Conservation (phyloP, 2,329 filamentous ascomycete genomes). For the Diaporthe nobilis region DNA sequence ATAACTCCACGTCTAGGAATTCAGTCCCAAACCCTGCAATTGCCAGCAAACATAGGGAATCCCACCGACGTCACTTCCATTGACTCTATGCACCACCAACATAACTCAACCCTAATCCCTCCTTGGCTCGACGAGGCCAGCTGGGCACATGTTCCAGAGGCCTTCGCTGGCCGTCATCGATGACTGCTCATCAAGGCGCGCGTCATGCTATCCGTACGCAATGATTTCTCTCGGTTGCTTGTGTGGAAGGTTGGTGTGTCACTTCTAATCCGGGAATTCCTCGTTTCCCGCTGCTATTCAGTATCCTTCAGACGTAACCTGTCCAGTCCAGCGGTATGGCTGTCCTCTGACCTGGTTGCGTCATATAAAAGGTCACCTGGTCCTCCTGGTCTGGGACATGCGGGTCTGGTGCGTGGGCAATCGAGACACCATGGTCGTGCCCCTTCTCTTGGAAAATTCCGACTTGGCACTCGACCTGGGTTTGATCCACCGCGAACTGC, state of each 20-base stretch:
- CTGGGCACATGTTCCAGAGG: background rate
- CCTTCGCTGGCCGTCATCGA: background rate
- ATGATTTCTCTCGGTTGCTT: background rate
- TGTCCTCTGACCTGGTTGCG: background rate
- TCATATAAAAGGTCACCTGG: background rate
- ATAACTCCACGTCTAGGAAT: background rate
- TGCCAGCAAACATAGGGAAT: background rate
- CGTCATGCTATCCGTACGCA: background rate
- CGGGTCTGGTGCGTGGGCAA: constrained; percentile 3
- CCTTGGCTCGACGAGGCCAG: background rate
- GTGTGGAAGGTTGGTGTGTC: no score
- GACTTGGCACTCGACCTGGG: constrained; percentile 32
- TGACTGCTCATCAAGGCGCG: background rate
- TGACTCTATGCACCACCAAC: background rate
- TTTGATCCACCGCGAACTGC: constrained; percentile 47
- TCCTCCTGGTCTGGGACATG: constrained; percentile 9
- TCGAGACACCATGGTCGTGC: constrained; percentile 30
- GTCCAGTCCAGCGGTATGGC: background rate
- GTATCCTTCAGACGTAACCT: background rate
- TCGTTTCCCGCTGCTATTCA: background rate
- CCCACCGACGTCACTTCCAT: background rate
- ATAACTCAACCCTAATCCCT: background rate
- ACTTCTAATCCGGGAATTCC: background rate
- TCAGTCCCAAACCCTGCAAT: background rate
- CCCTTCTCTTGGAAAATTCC: constrained; percentile 10